Evolutionary conservation across 2,329 filamentous ascomycete species (phyloP), one percentile per base, ranked within the genome.

Genomic region (Cladosporium halotolerans): DNA sequence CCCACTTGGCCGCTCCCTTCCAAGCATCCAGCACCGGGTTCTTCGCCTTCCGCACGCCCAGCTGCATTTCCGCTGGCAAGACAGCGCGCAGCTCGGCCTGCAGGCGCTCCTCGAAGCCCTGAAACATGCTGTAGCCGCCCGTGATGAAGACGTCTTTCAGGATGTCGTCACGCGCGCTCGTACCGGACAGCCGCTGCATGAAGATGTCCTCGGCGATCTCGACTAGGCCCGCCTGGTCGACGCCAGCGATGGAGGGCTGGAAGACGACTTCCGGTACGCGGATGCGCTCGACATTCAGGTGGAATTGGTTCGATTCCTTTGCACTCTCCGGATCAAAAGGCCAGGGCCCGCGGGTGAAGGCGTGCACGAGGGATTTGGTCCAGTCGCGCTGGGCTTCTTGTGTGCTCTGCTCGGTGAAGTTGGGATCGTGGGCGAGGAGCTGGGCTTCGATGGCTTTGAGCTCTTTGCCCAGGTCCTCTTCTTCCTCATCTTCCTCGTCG

Each of bases 231-330:
- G 92, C 89, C 73, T 99, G 93, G 69, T 99, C 93, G 70, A 96
- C 91, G 84, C 93, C 93, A 68, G 97, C 82, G 66, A 97, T 92
- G 63, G 86, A 92, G 72, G 93, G 93, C 81, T 96, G 89, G 89
- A 99, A 99, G 68, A 99, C 87, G 77, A 93, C 92, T 81, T 99
- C 93, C 65, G 93, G 93, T 73, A 92, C 91, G 79, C 93, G 92
- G 89, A 99, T 97, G 71, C 93, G 89, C 83, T 99, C 93, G 81
- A 99, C 89, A 69, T 99, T 99, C 58, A 99, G 82, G 70, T 99
- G 93, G 48, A 99, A 76, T 71, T 97, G 92, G 69, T 90, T 84
- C 14, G 83, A 82, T 72, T 99, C 82, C 14, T 84, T 82, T 62
- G 93, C 87, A 54, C 84, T 88, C 53, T 89, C 83, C 0, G 84